Evolutionary conservation across 164 flowering plant species (phyloP).

Genomic region (Berberis thunbergii): DNA sequence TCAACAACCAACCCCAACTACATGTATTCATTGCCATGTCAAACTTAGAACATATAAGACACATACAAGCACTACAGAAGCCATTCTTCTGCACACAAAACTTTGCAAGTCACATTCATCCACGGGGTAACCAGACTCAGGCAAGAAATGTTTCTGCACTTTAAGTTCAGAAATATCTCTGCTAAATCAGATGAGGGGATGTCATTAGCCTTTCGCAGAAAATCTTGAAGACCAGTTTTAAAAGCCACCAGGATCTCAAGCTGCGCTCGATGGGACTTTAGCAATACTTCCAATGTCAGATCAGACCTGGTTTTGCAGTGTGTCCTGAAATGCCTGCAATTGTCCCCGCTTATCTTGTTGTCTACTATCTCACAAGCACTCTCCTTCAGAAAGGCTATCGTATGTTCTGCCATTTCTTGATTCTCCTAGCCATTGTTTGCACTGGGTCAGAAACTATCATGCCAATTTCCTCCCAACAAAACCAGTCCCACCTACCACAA

Average conservation of each 20-base stretch:
- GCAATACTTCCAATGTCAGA: conserved; percentile 45
- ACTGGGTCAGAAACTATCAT: conserved; percentile 67
- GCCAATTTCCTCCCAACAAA: conserved; percentile 41
- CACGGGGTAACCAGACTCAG: conserved; percentile 57
- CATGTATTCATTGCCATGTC: conserved; percentile 90
- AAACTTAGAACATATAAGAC: conserved; percentile 83
- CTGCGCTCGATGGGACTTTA: conserved; percentile 52
- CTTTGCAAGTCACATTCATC: conserved; percentile 95
- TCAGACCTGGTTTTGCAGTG: conserved; percentile 56
- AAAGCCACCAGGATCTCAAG: conserved; percentile 79
- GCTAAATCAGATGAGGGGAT: conserved; percentile 53
- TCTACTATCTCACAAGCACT: conserved; percentile 41
- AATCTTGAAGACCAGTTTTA: conserved; percentile 68
- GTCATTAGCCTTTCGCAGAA: conserved; percentile 27
- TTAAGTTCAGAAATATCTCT: conserved; percentile 62
- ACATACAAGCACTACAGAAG: conserved; percentile 91
- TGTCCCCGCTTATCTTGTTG: conserved; percentile 42
- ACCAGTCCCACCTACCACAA: conserved; percentile 27
- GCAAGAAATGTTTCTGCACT: conserved; percentile 72
- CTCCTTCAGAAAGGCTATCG: conserved; percentile 45
- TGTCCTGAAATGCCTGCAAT: conserved; percentile 39
- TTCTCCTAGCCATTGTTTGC: conserved; percentile 44
- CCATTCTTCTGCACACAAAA: conserved; percentile 70
- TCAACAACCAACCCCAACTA: conserved; percentile 99
- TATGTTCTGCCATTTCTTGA: conserved; percentile 58